These are phyloP conservation scores for Mortierella polycephala DNA, from an alignment of 371 early-diverging fungal genomes.

Conservation along the genomic window DNA sequence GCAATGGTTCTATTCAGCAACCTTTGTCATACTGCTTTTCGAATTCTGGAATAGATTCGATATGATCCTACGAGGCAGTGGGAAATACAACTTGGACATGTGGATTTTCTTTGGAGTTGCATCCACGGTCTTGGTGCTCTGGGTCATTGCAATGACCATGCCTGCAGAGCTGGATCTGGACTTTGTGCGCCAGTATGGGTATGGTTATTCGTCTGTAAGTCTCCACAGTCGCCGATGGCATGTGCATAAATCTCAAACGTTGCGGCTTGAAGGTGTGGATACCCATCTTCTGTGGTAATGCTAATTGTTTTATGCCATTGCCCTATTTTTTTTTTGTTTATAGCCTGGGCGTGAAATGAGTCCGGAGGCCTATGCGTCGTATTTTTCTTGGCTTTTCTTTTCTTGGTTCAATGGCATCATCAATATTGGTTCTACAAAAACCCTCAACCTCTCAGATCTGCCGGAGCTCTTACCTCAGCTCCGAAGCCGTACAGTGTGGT, in stretches of 20 bases:
- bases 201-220: slow-evolving; percentile 51
- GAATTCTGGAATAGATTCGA: slow-evolving; percentile 38
- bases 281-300: slow-evolving; percentile 3
- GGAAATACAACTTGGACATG: slow-evolving; percentile 16
- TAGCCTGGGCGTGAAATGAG: slow-evolving; percentile 49
- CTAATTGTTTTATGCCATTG: neutral
- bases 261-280: neutral
- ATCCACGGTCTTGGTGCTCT: slow-evolving; percentile 13
- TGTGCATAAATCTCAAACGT: no score
- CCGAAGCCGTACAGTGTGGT: slow-evolving; percentile 48
- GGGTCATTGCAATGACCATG: slow-evolving; percentile 38
- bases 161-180: slow-evolving; percentile 46
- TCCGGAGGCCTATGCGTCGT: slow-evolving; percentile 46
- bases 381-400: slow-evolving; percentile 48
- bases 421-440: slow-evolving; percentile 49
- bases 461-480: slow-evolving; percentile 49
- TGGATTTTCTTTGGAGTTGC: slow-evolving; percentile 25
- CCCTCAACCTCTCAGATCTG: slow-evolving; percentile 40
- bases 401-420: slow-evolving; percentile 53
- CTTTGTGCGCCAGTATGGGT: slow-evolving; percentile 48
- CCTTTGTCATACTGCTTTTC: slow-evolving; percentile 15
- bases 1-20: slow-evolving; percentile 47
- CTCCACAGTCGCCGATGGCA: neutral
- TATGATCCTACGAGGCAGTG: slow-evolving; percentile 11
- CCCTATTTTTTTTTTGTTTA: neutral